Evolutionary conservation across 768 basidiomycete species (phyloP).

Genomic region (Tremella yokohamensis): DNA sequence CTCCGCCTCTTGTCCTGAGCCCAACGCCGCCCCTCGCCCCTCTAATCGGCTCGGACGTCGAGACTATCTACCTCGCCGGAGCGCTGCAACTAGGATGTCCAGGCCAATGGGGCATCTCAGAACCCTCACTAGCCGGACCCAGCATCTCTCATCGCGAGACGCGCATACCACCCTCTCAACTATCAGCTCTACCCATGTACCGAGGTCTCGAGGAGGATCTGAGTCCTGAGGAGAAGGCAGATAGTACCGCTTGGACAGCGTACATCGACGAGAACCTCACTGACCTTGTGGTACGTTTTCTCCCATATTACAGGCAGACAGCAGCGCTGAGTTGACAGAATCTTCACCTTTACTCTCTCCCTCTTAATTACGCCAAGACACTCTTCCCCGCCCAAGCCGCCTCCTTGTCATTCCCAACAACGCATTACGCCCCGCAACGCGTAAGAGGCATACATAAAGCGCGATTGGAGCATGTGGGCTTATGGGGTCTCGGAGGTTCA

Average conservation of each 20-base stretch:
- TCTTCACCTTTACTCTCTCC: constrained; percentile 37
- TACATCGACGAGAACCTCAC: constrained; percentile 39
- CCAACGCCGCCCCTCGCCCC: constrained; percentile 25
- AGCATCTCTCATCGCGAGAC: constrained; percentile 28
- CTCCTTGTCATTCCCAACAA: constrained; percentile 18
- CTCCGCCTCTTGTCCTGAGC: constrained; percentile 21
- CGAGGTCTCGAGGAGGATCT: constrained; percentile 24
- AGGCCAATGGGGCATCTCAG: constrained; percentile 23
- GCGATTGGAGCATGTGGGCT: constrained; percentile 33
- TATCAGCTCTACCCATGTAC: constrained; percentile 23
- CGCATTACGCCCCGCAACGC: constrained; percentile 36
- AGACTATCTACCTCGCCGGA: constrained; percentile 29
- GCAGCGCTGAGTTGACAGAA: constrained; percentile 22
- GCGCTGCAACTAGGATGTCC: constrained; percentile 27
- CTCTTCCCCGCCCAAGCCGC: constrained; percentile 21
- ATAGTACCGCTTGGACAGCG: constrained; percentile 27
- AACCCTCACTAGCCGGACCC: constrained; percentile 1
- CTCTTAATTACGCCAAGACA: constrained; percentile 30
- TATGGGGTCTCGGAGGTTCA: constrained; percentile 44
- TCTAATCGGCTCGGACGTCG: constrained; percentile 29
- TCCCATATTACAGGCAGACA: not conserved
- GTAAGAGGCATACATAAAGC: constrained; percentile 26
- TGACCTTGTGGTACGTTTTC: constrained; percentile 34
- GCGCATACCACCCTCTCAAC: constrained; percentile 18
- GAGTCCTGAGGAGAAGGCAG: constrained; percentile 19